Base-by-base conservation (phyloP, 2,329 filamentous ascomycete genomes). In the Macrophomina pseudophaseolina region DNA sequence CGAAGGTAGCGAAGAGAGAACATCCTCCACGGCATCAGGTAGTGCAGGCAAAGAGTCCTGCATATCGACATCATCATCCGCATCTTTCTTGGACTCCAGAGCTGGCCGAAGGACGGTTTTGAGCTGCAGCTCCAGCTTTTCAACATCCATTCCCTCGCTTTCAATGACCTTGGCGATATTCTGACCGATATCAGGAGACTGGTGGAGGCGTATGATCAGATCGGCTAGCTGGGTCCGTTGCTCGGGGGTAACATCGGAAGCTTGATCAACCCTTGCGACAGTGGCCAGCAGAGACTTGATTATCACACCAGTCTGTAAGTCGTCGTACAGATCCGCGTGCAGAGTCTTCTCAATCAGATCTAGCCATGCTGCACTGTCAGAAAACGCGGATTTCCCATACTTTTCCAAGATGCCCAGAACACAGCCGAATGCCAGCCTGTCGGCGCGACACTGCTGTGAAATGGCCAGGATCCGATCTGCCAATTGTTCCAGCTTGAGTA, bases 61-160 rank as follows among this genome's bases (percentile, higher is more conserved):
- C 83, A 87, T 87, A 16, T 82, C 76, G 8, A 81, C 78, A 70
- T 88, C 85, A 33, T 85, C 84, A 23, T 68, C 68, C 16, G 66
- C 56, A 3, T 74, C 70, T 4, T 70, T 49, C 7, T 69, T 62
- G 18, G 72, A 67, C 11, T 69, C 66, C 12, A 74, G 42, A 8
- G 71, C 69, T 11, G 90, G 86, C 74, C 69, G 64, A 68, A 94
- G 87, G 9, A 88, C 86, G 8, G 90, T 87, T 65, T 92, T 89
- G 23, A 96, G 83, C 71, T 88, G 90, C 79, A 92, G 85, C 78
- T 95, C 91, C 18, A 95, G 80, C 56, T 88, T 86, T 68, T 92
- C 87, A 52, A 95, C 86, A 72, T 95, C 90, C 68, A 93, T 84
- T 12, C 89, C 86, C 7, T 88, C 85, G 48, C 90, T 86, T 42